A percentile compares a stretch with the other conserved stretches of the same genome.
These are phyloP conservation scores for Metarhizium anisopliae DNA, from an alignment of 2,329 filamentous ascomycete genomes.

Conservation along the genomic window DNA sequence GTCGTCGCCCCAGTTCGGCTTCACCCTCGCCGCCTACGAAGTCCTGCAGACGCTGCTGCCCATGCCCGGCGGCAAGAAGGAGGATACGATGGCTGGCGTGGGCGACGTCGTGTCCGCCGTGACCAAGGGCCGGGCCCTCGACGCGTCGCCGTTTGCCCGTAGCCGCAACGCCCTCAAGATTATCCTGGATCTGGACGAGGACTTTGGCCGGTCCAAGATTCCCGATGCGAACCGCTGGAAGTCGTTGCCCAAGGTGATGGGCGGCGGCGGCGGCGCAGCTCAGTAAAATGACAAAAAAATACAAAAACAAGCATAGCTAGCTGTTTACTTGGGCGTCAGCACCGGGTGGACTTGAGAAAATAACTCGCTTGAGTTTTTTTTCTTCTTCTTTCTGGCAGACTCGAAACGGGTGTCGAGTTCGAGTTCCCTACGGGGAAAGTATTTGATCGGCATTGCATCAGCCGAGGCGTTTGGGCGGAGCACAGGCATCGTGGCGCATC, in stretches of 20 bases:
- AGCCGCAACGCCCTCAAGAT: conserved; percentile 92
- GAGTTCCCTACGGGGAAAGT: background rate
- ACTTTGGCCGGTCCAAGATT: conserved; percentile 71
- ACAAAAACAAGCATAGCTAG: background rate
- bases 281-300: conserved; percentile 3
- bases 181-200: conserved; percentile 86
- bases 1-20: conserved; percentile 94
- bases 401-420: background rate
- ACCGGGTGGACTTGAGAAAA: too few species aligned
- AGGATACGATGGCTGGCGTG: conserved; percentile 46
- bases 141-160: conserved; percentile 42
- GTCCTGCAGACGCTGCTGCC: conserved; percentile 75
- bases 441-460: conserved; percentile 9
- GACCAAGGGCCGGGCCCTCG: conserved; percentile 15
- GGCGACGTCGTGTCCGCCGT: conserved; percentile 49
- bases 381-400: background rate
- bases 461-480: conserved; percentile 10
- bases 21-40: conserved; percentile 93
- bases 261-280: conserved; percentile 25
- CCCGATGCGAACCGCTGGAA: conserved; percentile 45
- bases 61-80: conserved; percentile 51
- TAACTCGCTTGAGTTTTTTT: background rate
- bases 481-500: conserved; percentile 3
- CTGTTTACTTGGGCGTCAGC: conserved; percentile 3
- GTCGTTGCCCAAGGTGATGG: conserved; percentile 40